Base-by-base conservation (phyloP, 805 yeast genomes). In the Kluyveromyces starmeri region DNA sequence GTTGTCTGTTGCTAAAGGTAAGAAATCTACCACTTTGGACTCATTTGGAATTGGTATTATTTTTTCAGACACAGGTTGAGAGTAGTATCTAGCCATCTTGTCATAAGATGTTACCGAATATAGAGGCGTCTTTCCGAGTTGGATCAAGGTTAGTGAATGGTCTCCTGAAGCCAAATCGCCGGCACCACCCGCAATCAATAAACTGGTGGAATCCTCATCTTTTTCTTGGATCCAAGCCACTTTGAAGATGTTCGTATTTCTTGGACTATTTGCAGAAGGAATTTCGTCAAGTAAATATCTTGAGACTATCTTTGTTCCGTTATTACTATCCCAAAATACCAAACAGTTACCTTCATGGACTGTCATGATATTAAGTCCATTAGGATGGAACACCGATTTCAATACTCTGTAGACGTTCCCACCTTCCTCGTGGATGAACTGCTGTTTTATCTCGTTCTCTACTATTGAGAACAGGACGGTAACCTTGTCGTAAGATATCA, bases 261-360 rank as follows among this genome's bases (percentile, higher is more conserved):
- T 52, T 41, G 49, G 47, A 15, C 38, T 21, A 34, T 43, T 14
- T 14, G 58, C 51, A 47, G 83, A 78, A 7, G 85, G 71, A 36
- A 74, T 71, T 3, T 75, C 64, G 33, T 83, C 94, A 40, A 70
- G 70, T 4, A 80, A 41, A 1, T 83, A 70, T 45, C 96, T 70
- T 1, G 96, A 92, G 35, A 77, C 77, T 10, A 92, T 63, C 28
- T 75, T 59, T 11, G 73, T 72, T 1, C 94, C 96, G 23, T 77
- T 77, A 20, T 75, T 68, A 1, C 84, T 81, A 56, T 92, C 98
- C 96, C 97, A 92, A 51, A 92, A 92, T 2, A 75, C 95, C 23
- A 92, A 49, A 0, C 94, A 72, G 35, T 89, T 89, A 50, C 88
- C 95, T 15, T 65, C 76, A 55, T 89, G 94, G 2, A 75, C 70